These are phyloP conservation scores for Fusarium luffae DNA, from an alignment of 2,329 filamentous ascomycete genomes.

Conservation along the genomic window DNA sequence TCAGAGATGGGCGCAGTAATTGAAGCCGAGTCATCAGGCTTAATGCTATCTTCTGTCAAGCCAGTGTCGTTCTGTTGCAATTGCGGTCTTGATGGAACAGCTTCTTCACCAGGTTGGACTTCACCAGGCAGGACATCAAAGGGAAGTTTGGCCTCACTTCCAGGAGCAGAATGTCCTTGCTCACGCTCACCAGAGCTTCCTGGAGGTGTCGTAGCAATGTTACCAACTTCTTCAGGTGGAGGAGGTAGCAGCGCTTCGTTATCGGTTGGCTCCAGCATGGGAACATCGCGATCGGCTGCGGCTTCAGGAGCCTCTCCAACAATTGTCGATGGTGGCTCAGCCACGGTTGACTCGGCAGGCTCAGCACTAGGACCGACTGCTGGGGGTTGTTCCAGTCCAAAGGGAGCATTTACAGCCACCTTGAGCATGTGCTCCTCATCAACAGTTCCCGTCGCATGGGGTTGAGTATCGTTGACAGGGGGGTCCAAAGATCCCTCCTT, in stretches of 20 bases:
- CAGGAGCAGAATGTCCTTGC: slow-evolving; percentile 37
- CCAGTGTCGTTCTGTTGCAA: slow-evolving; percentile 48
- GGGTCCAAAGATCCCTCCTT: slow-evolving; percentile 1
- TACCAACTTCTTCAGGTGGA: slow-evolving; percentile 55
- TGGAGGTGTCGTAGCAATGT: slow-evolving; percentile 50
- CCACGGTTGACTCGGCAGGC: slow-evolving; percentile 39
- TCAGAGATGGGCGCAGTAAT: slow-evolving; percentile 46
- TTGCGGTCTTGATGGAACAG: slow-evolving; percentile 34
- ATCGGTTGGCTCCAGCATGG: slow-evolving; percentile 33
- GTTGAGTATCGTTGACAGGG: slow-evolving; percentile 11
- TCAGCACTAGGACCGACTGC: slow-evolving; percentile 3
- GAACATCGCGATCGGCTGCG: slow-evolving; percentile 44
- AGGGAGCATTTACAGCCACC: slow-evolving; percentile 26
- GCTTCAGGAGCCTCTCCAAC: slow-evolving; percentile 47
- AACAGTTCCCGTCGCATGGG: neutral
- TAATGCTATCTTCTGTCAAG: slow-evolving; percentile 53
- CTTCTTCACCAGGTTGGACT: slow-evolving; percentile 37
- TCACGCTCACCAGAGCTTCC: slow-evolving; percentile 41
- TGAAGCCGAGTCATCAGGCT: slow-evolving; percentile 54
- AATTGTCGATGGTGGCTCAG: slow-evolving; percentile 49
- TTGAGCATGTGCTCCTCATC: slow-evolving; percentile 26
- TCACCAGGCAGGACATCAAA: slow-evolving; percentile 41
- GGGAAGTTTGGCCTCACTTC: slow-evolving; percentile 44
- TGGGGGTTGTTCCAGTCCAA: slow-evolving; percentile 9
- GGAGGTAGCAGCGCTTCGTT: slow-evolving; percentile 49